Evolutionary conservation across 306 rosid species (phyloP).

Genomic region (Prunus mira): DNA sequence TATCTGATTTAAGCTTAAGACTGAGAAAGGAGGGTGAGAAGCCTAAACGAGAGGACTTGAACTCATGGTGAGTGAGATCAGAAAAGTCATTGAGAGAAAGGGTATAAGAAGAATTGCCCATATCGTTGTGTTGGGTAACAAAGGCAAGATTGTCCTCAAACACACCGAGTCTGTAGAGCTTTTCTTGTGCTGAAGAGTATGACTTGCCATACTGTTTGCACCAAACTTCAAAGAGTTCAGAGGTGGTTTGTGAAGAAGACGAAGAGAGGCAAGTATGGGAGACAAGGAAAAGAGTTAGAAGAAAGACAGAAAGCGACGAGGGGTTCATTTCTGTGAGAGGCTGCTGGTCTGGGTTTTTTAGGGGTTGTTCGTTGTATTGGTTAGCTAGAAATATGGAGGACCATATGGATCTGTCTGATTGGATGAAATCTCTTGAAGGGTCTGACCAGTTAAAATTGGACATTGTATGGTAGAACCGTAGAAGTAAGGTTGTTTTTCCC

Average conservation of each 20-base stretch:
- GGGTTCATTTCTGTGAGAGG: constrained; percentile 12
- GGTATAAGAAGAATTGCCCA: constrained; percentile 46
- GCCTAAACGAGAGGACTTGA: constrained; percentile 74
- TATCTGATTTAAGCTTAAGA: constrained; percentile 18
- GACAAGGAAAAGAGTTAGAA: constrained; percentile 14
- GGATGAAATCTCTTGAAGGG: not conserved
- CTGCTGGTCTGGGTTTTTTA: not conserved
- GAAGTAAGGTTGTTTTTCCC: not conserved
- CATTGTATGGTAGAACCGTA: not conserved
- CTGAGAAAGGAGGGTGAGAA: constrained; percentile 40
- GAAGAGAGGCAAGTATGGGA: constrained; percentile 14
- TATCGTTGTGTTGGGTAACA: constrained; percentile 48
- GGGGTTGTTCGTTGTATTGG: not conserved
- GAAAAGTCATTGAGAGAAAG: constrained; percentile 82
- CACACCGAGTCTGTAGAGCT: constrained; percentile 50
- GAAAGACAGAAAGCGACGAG: constrained; percentile 2
- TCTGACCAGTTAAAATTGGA: not conserved
- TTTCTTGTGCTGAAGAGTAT: constrained; percentile 56
- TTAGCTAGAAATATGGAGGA: constrained; percentile 10
- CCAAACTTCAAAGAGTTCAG: constrained; percentile 66
- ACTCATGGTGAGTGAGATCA: constrained; percentile 82
- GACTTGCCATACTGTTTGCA: constrained; percentile 58
- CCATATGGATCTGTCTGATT: not conserved
- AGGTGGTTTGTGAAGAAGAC: constrained; percentile 32
- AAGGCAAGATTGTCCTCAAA: constrained; percentile 64